Evolutionary conservation across 805 yeast species (phyloP).

Genomic region (Candida palmyrensis): DNA sequence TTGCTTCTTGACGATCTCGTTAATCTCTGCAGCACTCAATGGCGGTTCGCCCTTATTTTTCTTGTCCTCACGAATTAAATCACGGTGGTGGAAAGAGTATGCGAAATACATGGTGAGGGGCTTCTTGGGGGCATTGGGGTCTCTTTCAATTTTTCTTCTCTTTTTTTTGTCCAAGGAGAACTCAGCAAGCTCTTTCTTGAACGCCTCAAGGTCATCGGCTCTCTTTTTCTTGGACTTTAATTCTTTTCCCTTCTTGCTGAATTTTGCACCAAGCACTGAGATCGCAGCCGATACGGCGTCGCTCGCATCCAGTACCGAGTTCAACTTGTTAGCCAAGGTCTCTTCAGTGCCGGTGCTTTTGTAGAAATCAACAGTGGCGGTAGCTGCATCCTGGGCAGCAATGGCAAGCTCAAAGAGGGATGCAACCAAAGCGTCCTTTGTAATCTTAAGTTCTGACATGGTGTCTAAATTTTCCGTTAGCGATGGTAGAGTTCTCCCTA

Average conservation of each 20-base stretch:
- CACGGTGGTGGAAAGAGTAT: conserved; percentile 71
- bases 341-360: conserved; percentile 45
- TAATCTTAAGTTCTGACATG: conserved; percentile 15
- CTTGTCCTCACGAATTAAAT: conserved; percentile 65
- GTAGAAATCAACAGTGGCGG: conserved; percentile 74
- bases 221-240: neutral
- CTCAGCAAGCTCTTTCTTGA: conserved; percentile 5
- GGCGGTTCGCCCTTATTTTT: conserved; percentile 51
- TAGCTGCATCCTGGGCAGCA: conserved; percentile 82
- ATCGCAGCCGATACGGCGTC: conserved; percentile 12
- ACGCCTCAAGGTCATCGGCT: conserved; percentile 1
- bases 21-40: conserved; percentile 69
- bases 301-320: conserved; percentile 34
- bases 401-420: conserved; percentile 77
- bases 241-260: conserved; percentile 3
- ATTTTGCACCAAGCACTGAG: conserved; percentile 7
- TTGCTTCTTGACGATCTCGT: conserved; percentile 68
- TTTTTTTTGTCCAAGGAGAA: conserved; percentile 35
- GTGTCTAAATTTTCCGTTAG: conserved; percentile 1
- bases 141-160: conserved; percentile 50
- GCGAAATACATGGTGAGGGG: conserved; percentile 84
- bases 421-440: conserved; percentile 45
- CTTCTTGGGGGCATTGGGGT: conserved; percentile 94
- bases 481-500: neutral
- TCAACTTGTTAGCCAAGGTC: conserved; percentile 30